A percentile compares a stretch with the other conserved stretches of the same genome.
These are phyloP conservation scores for Acanthamoeba sp. DNA, from an alignment of 208 protist species.

Conservation along the genomic window DNA sequence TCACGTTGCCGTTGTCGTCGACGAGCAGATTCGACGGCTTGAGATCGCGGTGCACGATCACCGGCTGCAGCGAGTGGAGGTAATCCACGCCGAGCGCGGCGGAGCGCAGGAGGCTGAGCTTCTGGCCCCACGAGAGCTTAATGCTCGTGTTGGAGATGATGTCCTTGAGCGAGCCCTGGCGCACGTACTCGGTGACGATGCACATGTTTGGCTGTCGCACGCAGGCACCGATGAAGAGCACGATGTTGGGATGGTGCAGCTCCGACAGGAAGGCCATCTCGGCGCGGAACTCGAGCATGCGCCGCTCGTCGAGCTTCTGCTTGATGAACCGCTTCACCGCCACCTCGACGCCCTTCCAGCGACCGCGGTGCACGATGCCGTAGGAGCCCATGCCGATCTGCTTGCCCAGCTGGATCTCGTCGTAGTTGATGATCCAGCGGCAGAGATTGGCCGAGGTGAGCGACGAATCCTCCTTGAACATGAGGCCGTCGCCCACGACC, in stretches of 20 bases:
- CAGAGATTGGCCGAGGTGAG: conserved; percentile 71
- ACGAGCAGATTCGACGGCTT: conserved; percentile 70
- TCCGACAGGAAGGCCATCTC: conserved; percentile 23
- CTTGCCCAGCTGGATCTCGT: conserved; percentile 56
- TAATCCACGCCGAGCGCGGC: conserved; percentile 48
- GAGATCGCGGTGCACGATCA: conserved; percentile 64
- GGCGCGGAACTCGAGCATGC: conserved; percentile 46
- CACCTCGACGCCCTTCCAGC: conserved; percentile 70
- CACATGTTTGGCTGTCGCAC: neutral
- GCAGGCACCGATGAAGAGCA: conserved; percentile 55
- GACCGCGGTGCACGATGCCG: conserved; percentile 30
- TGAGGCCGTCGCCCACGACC: neutral
- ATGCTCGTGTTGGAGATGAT: conserved; percentile 22
- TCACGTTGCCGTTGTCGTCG: conserved; percentile 60
- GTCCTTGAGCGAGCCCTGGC: conserved; percentile 42
- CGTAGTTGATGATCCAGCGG: conserved; percentile 69
- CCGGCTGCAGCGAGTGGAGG: conserved; percentile 64
- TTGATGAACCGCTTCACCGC: conserved; percentile 74
- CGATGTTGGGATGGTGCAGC: conserved; percentile 24
- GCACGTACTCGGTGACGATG: conserved; percentile 69
- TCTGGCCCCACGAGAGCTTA: neutral
- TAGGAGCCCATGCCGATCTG: conserved; percentile 69
- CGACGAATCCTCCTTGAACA: conserved; percentile 41
- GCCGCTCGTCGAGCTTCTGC: conserved; percentile 65
- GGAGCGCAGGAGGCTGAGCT: neutral